These are phyloP conservation scores for Pseudogymnoascus sp. DNA, from an alignment of 2,329 filamentous ascomycete genomes.

Conservation along the genomic window DNA sequence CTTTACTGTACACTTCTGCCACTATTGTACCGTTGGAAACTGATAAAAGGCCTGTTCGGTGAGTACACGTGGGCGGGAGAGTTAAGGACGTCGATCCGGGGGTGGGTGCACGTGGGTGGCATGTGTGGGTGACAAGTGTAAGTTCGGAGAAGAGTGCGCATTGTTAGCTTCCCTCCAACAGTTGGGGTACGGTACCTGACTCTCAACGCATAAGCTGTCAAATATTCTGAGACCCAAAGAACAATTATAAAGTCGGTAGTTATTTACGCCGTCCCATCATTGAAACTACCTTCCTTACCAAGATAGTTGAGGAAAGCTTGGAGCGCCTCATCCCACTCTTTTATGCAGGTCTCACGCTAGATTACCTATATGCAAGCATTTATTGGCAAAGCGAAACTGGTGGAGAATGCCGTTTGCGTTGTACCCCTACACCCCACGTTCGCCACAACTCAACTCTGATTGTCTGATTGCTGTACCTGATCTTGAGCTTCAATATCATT, in stretches of 20 bases:
- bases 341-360: neutral
- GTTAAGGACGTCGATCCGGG: neutral
- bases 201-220: neutral
- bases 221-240: neutral
- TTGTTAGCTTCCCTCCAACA: neutral
- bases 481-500: neutral
- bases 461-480: neutral
- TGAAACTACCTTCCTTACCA: neutral
- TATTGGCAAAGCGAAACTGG: neutral
- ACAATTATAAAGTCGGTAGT: neutral
- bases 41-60: neutral
- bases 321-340: neutral
- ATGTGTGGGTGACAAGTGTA: neutral
- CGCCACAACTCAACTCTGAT: neutral
- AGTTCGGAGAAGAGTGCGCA: neutral
- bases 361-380: neutral
- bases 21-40: neutral
- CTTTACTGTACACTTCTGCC: neutral
- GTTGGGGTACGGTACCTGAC: neutral
- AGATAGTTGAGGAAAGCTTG: neutral
- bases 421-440: neutral
- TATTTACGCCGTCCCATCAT: neutral
- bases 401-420: neutral
- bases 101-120: neutral
- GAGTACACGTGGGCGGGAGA: neutral